A percentile compares a stretch with the other conserved stretches of the same genome.
Evolutionary conservation across 345 rosid species (phyloP).

Genomic region (Linum trigynum): DNA sequence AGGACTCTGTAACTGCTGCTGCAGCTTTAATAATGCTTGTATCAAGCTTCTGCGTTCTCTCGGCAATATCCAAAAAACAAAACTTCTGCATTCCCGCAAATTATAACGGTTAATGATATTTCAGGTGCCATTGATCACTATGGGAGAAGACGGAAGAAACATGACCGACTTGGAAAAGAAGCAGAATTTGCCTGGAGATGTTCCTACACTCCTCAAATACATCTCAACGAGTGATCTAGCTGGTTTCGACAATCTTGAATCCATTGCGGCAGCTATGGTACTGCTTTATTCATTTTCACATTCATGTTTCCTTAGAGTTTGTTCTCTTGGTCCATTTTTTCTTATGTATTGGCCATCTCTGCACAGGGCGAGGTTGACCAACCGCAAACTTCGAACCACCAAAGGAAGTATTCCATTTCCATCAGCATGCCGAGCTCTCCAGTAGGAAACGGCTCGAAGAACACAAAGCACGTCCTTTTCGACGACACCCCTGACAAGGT

Average conservation of each 20-base stretch:
- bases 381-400: slow-evolving; percentile 19
- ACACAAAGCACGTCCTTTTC: slow-evolving; percentile 22
- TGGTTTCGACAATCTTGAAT: slow-evolving; percentile 35
- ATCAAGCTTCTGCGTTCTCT: too few species aligned
- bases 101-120: too few species aligned
- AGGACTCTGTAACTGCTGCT: not conserved
- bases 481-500: slow-evolving; percentile 8
- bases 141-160: not conserved
- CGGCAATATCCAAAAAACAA: too few species aligned
- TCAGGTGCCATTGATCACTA: too few species aligned
- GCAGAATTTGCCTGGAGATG: slow-evolving; percentile 18
- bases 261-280: not conserved
- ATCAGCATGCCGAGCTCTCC: slow-evolving; percentile 68
- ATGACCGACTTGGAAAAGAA: slow-evolving; percentile 11
- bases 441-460: slow-evolving; percentile 6
- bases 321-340: not conserved
- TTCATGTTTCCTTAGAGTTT: not conserved
- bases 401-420: slow-evolving; percentile 33
- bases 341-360: not conserved
- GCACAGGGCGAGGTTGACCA: slow-evolving; percentile 10
- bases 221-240: slow-evolving; percentile 38
- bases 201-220: slow-evolving; percentile 38
- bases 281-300: not conserved
- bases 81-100: too few species aligned
- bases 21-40: too few species aligned